Base-by-base conservation (phyloP, 2,329 filamentous ascomycete genomes). In the Claviceps digitariae region DNA sequence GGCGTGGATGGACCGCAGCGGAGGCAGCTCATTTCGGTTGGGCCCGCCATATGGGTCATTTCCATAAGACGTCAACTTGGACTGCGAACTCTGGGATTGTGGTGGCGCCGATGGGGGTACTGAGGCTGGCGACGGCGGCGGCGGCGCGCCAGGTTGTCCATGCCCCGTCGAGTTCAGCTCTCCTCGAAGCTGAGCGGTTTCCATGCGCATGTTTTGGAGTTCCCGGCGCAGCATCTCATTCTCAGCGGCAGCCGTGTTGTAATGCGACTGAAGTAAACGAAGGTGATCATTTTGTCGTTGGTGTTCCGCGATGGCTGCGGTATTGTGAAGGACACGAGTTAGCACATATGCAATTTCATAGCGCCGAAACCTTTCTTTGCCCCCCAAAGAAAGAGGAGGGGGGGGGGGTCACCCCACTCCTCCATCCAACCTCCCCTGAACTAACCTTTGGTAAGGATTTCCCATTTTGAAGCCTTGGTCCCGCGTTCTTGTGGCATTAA, bases 391-490 rank as follows among this genome's bases (percentile, higher is more conserved):
- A n/a, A n/a, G n/a, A n/a, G n/a, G n/a, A n/a, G n/a, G n/a, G n/a
- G n/a, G n/a, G n/a, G n/a, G n/a, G n/a, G n/a, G n/a, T n/a, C n/a
- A n/a, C 10, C 40, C 29, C 2, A 17, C 8, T 13, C 17, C n/a
- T 20, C 23, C 20, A 9, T 4, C n/a, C 38, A 12, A 12, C 15
- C 15, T n/a, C 6, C 4, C 36, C 36, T n/a, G 5, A 25, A 17
- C 76, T 57, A 71, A 90, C 87, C 86, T 74, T 91, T 91, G 2
- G 86, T 90, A 17, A 94, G 66, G 49, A 91, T 90, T 61, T 94
- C 87, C 87, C 87, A 94, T 61, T 94, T 94, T 59, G 86, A 90
- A 0, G 87, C 87, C 66, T 93, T 94, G 25, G 84, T 85, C 1
- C 87, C 87, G 17, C 87, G 81, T 61, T 88, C 87, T 60, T 89